Evolutionary conservation across 805 yeast genomes (phyloP), one percentile per base, ranked within the genome.

Genomic region (Yamadazyma insecticola): DNA sequence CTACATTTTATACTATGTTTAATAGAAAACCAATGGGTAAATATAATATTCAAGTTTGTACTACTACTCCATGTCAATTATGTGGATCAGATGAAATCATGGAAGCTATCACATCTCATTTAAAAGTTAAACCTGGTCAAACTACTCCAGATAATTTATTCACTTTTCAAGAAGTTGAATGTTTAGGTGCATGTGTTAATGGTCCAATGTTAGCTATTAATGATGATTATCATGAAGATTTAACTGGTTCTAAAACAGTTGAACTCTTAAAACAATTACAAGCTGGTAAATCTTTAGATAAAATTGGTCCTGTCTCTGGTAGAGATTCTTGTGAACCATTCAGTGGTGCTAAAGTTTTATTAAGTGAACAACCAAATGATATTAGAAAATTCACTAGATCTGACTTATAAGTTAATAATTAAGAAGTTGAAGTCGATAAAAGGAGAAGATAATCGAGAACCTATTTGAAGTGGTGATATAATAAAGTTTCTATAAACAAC

Each of bases 1-100:
- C 95, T 19, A 82, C 95, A 24, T 85, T 85, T 65, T 85, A 85
- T 63, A 85, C 95, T 46, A 86, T 85, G 95, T 85, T 79, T 67
- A 82, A 82, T 63, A 76, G 92, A 57, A 69, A 73, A 43, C 95
- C 95, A 29, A 78, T 86, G 74, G 95, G 95, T 38, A 83, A 84
- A 53, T 82, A 74, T 55, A 83, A 82, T 54, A 62, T 85, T 33
- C 95, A 85, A 57, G 80, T 86, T 24, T 85, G 95, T 63, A 86
- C 95, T 36, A 85, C 94, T 26, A 85, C 95, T 12, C 92, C 95
- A 21, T 85, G 95, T 58, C 88, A 81, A 63, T 71, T 85, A 45
- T 80, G 94, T 59, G 85, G 85, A 23, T 78, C 86, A 10, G 94
- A 85, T 51, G 77, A 72, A n/a, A 72, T 85, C 39, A 80, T 84